Evolutionary conservation across 192 early-diverging fungal genomes (phyloP), one percentile per base, ranked within the genome.

Genomic region (Backusella liffmaniae): DNA sequence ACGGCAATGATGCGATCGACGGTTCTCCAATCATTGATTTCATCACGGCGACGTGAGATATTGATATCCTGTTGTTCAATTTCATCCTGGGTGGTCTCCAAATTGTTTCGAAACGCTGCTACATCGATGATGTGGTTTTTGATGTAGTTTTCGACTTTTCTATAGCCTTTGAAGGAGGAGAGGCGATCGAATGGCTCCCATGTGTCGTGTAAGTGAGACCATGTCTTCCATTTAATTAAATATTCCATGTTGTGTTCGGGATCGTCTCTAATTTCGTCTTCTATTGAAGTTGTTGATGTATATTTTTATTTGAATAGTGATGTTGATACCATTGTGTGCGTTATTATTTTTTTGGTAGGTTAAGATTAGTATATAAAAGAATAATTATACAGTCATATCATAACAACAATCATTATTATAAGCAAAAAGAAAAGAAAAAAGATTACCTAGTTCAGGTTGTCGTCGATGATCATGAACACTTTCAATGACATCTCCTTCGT

Each of bases 161-260:
- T 91, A 84, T 90, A 94, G 0, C 97, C 97, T 82, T 95, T 97
- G 76, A 89, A 90, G 4, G 86, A 82, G 16, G 82, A 78, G 35
- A 99, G 88, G 35, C 89, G 82, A 12, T 85, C 86, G 9, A 88
- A 87, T 0, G 86, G 85, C 70, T 96, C 91, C 97, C 97, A 99
- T 0, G 96, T 96, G 51, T 97, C 91, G 74, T 96, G 92, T 59
- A 96, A 83, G 84, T 97, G 95, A 29, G 95, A 94, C 84, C 88
- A 91, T 7, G 93, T 90, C 83, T 93, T 93, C 97, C 97, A 99
- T 78, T 99, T 98, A 76, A 99, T 90, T n/a, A 90, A 83, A 73
- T 92, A 98, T 84, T 96, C 92, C 73, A 91, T 83, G 70, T 92
- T 91, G 29, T 67, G 80, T 65, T 86, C 83, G 1, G 85, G 86